A percentile compares a stretch with the other conserved stretches of the same genome.
These are phyloP conservation scores for Ogataea paraovalis DNA, from an alignment of 805 yeast genomes.

Conservation along the genomic window DNA sequence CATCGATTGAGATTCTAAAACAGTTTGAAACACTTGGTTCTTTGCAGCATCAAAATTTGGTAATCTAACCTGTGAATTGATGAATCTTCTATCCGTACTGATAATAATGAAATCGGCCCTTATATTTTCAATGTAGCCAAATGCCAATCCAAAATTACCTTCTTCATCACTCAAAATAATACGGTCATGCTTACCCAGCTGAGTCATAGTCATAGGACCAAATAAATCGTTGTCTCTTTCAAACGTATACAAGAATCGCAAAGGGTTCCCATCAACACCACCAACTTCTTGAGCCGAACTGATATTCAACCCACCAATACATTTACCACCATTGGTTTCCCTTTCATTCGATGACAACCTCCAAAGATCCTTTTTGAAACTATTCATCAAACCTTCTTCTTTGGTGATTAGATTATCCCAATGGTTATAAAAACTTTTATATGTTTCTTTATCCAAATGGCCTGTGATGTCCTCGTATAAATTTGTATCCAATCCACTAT, in stretches of 20 bases:
- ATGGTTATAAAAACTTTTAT: slow-evolving; percentile 55
- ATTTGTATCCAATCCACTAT: slow-evolving; percentile 48
- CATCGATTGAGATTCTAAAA: slow-evolving; percentile 27
- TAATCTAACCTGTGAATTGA: slow-evolving; percentile 34
- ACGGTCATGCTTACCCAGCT: slow-evolving; percentile 54
- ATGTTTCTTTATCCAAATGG: slow-evolving; percentile 41
- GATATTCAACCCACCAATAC: slow-evolving; percentile 50
- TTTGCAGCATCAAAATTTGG: slow-evolving; percentile 38
- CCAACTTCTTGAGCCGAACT: slow-evolving; percentile 26
- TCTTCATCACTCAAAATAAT: slow-evolving; percentile 73
- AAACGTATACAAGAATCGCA: slow-evolving; percentile 45
- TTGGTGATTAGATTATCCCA: slow-evolving; percentile 74
- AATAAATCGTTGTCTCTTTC: slow-evolving; percentile 28
- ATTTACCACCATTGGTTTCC: slow-evolving; percentile 56
- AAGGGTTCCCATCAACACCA: slow-evolving; percentile 10
- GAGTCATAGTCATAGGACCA: slow-evolving; percentile 36
- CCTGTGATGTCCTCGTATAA: slow-evolving; percentile 46
- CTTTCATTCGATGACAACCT: slow-evolving; percentile 52
- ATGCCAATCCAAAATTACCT: slow-evolving; percentile 72
- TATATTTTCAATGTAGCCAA: slow-evolving; percentile 51
- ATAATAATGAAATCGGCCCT: slow-evolving; percentile 42
- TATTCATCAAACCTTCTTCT: slow-evolving; percentile 61
- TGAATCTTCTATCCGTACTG: slow-evolving; percentile 50
- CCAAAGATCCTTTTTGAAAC: slow-evolving; percentile 65
- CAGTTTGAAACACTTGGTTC: slow-evolving; percentile 52